Base-by-base conservation (phyloP, 2,329 filamentous ascomycete species). In the Fusarium vanettenii region DNA sequence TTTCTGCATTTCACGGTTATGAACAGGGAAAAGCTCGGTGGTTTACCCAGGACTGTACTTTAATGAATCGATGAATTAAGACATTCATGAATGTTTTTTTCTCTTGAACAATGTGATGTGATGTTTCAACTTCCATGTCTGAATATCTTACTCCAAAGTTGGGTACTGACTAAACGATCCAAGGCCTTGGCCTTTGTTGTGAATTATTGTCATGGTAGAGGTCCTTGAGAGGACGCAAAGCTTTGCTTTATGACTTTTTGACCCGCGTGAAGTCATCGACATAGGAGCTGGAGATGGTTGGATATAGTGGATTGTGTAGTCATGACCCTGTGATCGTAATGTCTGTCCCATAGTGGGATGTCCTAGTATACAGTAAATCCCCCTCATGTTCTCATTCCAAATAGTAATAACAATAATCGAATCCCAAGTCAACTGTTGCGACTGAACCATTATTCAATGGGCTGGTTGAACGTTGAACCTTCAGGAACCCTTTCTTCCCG, bases 401-500 rank as follows among this genome's bases (percentile, higher is more conserved):
- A 10, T 29, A 50, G 6, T 29, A 50, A 50, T n/a, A 50, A 29
- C 45, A 50, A 50, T 27, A 16, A 50, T 50, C 9, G 25, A 50
- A 50, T 18, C 16, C 11, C 16, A 29, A 50, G 25, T 10, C 45
- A 29, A 25, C 25, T 50, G 9, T 25, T 39, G 20, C 20, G 3
- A 1, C 22, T 18, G 5, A 25, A n/a, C 20, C 22, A 45, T 71
- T 79, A 78, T 16, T 84, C 84, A 48, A 88, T 83, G 3, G 77
- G 76, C 41, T 82, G 80, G 6, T 75, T 79, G 70, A 91, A 91
- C 1, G 84, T 86, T 3, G 83, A 81, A 2, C 84, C 87, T 0
- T 82, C 81, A n/a, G 80, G 74, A 7, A 96, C 84, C 73, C 88
- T 90, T 73, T 90, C 88, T 39, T 87, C 87, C 78, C 97, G 90